Evolutionary conservation across 2,329 filamentous ascomycete species (phyloP), one percentile per base, ranked within the genome.

Genomic region (Pseudogymnoascus sp.): DNA sequence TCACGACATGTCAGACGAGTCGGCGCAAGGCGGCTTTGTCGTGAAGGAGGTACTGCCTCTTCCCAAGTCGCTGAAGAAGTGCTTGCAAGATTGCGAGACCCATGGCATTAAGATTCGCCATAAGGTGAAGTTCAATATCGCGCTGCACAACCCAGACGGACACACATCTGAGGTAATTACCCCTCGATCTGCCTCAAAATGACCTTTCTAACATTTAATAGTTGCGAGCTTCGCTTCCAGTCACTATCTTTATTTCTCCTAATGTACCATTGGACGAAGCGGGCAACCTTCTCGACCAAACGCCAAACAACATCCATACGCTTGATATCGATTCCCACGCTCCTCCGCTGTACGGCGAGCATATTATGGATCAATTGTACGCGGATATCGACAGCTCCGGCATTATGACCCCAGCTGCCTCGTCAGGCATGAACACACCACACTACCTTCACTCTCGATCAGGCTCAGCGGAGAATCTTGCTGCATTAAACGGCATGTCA

Each of bases 171-270:
- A 97, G 82, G 86, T 89, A 79, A 72, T 80, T 70, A 62, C 44
- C 61, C 35, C 58, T 15, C 35, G 10, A 55, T 17, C 55, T 17
- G 39, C 27, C 38, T 29, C 38, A 25, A 58, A 38, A 58, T 21
- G 36, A 64, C 29, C 36, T 27, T 17, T 63, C 36, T 60, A 61
- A 73, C 65, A 25, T 38, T 62, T 60, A 36, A 35, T 67, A 90
- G 86, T 84, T 97, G 60, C 88, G 93, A 60, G 93, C 93, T 55
- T 94, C 92, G 42, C 84, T 97, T 33, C 92, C 94, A 1, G 84
- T 97, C 13, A 91, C 91, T 61, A 87, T 99, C 39, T 97, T 96
- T 76, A 97, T 97, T 67, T 99, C 94, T 4, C 93, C 94, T 0
- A 94, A 94, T 71, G 86, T 96, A 69, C 89, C 91, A 0, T 84